Evolutionary conservation across 129 eudicot species (phyloP).

Genomic region (Deinandra increscens): DNA sequence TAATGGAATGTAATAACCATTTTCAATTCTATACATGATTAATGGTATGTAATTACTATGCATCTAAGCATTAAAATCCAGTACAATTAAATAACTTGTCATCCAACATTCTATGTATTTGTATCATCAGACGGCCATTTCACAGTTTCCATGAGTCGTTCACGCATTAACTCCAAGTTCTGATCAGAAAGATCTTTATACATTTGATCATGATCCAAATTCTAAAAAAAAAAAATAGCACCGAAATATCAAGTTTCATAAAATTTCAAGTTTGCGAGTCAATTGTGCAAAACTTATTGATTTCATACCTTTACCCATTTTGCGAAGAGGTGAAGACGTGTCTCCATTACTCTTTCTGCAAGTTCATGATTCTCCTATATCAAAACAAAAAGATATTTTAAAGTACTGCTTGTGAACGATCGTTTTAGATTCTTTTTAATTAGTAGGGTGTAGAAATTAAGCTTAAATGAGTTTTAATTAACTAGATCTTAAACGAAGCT

Average conservation of each 20-base stretch:
- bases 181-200: slow-evolving; percentile 71
- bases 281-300: too few species aligned
- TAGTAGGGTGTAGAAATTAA: too few species aligned
- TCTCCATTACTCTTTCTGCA: slow-evolving; percentile 88
- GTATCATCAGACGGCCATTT: slow-evolving; percentile 64
- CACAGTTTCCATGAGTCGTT: slow-evolving; percentile 69
- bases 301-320: slow-evolving; percentile 77
- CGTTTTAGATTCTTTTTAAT: not conserved
- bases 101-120: slow-evolving; percentile 52
- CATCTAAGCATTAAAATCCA: not conserved
- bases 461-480: too few species aligned
- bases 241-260: not conserved
- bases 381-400: slow-evolving; percentile 1
- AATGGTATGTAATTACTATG: not conserved
- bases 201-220: slow-evolving; percentile 74
- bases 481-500: too few species aligned
- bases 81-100: too few species aligned
- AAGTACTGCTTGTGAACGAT: not conserved
- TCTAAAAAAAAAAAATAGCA: slow-evolving; percentile 33
- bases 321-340: slow-evolving; percentile 86
- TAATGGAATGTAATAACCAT: too few species aligned
- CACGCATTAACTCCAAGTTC: slow-evolving; percentile 89
- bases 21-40: not conserved
- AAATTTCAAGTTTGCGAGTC: not conserved
- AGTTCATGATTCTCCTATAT: slow-evolving; percentile 86